Evolutionary conservation across 2,329 filamentous ascomycete species (phyloP).

Genomic region (Aspergillus fumigatus): DNA sequence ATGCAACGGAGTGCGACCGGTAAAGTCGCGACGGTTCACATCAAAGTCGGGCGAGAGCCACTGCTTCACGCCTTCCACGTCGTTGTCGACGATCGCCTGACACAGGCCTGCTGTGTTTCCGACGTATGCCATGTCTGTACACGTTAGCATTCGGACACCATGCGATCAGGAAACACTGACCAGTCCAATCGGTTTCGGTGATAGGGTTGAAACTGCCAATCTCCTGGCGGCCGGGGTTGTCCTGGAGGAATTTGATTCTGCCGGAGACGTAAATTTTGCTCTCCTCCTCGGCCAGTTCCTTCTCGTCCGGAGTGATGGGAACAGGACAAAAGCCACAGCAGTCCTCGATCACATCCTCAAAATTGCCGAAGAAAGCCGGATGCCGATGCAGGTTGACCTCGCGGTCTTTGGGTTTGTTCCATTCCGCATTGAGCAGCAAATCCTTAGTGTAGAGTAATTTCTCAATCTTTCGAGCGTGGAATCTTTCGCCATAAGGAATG

Average conservation of each 20-base stretch:
- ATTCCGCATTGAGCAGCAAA: conserved; percentile 76
- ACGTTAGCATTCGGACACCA: neutral
- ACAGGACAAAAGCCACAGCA: conserved; percentile 77
- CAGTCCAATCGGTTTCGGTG: conserved; percentile 76
- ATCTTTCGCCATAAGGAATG: conserved; percentile 35
- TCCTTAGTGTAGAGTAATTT: conserved; percentile 79
- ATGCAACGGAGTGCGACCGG: conserved; percentile 73
- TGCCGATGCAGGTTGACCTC: conserved; percentile 75
- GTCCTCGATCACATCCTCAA: conserved; percentile 69
- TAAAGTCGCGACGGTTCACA: conserved; percentile 70
- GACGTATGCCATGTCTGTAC: conserved; percentile 76
- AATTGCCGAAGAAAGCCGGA: conserved; percentile 76
- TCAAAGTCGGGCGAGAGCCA: conserved; percentile 69
- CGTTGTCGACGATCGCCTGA: conserved; percentile 72
- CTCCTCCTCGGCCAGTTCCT: conserved; percentile 66
- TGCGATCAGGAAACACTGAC: conserved; percentile 10
- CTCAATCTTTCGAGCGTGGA: conserved; percentile 59
- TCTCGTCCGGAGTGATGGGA: conserved; percentile 65
- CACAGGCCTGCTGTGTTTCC: conserved; percentile 73
- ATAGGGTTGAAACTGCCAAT: conserved; percentile 74
- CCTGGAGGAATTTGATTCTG: conserved; percentile 67
- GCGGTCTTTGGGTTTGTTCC: conserved; percentile 74
- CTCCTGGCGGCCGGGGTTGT: conserved; percentile 73
- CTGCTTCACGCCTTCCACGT: conserved; percentile 64
- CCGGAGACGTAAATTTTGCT: conserved; percentile 72